Evolutionary conservation across 768 basidiomycete species (phyloP), one percentile per base, ranked within the genome.

Genomic region (Termitomyces eurrhizus): DNA sequence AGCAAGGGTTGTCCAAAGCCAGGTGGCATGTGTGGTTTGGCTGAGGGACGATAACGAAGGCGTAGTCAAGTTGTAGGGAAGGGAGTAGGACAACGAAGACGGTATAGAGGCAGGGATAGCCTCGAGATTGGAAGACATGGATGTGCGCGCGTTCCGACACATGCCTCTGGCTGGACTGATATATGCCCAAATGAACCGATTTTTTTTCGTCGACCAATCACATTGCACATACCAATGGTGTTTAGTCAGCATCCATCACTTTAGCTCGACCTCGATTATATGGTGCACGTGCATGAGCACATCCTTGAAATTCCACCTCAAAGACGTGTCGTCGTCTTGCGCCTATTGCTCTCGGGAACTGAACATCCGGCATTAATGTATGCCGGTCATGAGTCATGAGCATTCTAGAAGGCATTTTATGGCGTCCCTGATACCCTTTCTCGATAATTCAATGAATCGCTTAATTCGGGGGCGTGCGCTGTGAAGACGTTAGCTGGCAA

Each of bases 1-100:
- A 44, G 85, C 87, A 39, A 76, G 62, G n/a, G 87, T 84, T 3
- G 91, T 92, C 72, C 81, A 89, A 41, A 88, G 69, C 87, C 90
- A 90, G 37, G 77, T 74, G 32, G 71, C 60, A 24, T 74, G 72
- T 42, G 72, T 68, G 45, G 70, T 73, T 29, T 71, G 70, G 29
- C 74, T 58, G 41, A 75, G 61, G 14, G 74, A 63, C 56, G 84
- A 66, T 65, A 84, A 76, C 8, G 83, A 77, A 26, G 81, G 72
- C n/a, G 80, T 65, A 16, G 81, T 81, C 63, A 84, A 73, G 56
- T 76, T 74, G 61, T 80, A 76, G 57, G 81, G 71, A 48, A 78
- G 72, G 18, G 73, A 65, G 59, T 67, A 63, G 9, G 74, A 69
- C 2, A 78, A 79, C 11, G 78, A 79, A 61, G 82, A 80, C 21